Evolutionary conservation across 495 filamentous ascomycete genomes (phyloP).

Genomic region (Penicillium turbatum): DNA sequence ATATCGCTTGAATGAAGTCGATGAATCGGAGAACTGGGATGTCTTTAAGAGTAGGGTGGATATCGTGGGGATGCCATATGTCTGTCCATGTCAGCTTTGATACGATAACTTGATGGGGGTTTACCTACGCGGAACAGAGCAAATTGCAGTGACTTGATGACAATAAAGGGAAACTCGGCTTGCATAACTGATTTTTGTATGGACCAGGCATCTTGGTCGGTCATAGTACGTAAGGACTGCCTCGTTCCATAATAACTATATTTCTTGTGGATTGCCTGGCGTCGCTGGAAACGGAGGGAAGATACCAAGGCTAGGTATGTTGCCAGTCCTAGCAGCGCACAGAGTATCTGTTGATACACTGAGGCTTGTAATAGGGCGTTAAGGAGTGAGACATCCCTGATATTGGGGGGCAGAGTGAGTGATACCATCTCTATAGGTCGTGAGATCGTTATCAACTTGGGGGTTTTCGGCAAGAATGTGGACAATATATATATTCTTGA

Average conservation of each 20-base stretch:
- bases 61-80: slow-evolving; percentile 64
- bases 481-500: background rate
- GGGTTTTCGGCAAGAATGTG: background rate
- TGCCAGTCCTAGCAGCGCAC: slow-evolving; percentile 3
- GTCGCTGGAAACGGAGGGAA: slow-evolving; percentile 45
- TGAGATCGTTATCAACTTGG: background rate
- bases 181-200: slow-evolving; percentile 47
- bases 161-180: slow-evolving; percentile 53
- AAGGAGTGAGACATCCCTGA: background rate
- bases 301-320: slow-evolving; percentile 23
- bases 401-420: background rate
- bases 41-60: slow-evolving; percentile 54
- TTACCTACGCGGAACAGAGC: slow-evolving; percentile 53
- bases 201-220: slow-evolving; percentile 52
- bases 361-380: background rate
- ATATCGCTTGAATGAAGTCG: slow-evolving; percentile 55
- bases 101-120: background rate
- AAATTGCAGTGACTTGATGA: slow-evolving; percentile 54
- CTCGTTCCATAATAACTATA: slow-evolving; percentile 45
- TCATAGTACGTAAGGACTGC: slow-evolving; percentile 52
- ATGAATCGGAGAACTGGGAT: slow-evolving; percentile 49
- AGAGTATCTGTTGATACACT: slow-evolving; percentile 4
- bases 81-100: slow-evolving; percentile 32
- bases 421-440: slow-evolving; percentile 1
- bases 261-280: slow-evolving; percentile 36